These are phyloP conservation scores for Phytophthora megakarya DNA, from an alignment of 352 stramenopile species.

Conservation along the genomic window DNA sequence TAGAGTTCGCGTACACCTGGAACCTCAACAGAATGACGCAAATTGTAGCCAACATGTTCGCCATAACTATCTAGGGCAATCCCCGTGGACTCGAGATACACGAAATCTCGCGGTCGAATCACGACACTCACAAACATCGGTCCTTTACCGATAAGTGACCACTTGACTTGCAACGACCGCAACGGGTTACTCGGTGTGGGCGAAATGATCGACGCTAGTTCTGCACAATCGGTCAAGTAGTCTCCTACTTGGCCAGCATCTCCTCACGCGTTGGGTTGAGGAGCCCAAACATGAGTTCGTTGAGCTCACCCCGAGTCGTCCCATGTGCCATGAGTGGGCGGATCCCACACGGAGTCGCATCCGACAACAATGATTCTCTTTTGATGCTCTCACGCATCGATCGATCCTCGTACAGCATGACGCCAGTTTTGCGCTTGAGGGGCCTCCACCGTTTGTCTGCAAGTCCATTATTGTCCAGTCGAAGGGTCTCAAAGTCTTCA, in stretches of 20 bases:
- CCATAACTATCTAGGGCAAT: slow-evolving; percentile 39
- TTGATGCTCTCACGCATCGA: slow-evolving; percentile 25
- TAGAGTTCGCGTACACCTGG: slow-evolving; percentile 37
- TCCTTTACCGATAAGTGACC: slow-evolving; percentile 35
- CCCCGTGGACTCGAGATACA: slow-evolving; percentile 57
- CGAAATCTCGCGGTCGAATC: slow-evolving; percentile 43
- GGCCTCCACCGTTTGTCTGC: slow-evolving; percentile 39
- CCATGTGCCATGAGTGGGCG: slow-evolving; percentile 41
- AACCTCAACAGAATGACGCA: slow-evolving; percentile 47
- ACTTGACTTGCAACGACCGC: slow-evolving; percentile 43
- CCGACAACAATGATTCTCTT: slow-evolving; percentile 6
- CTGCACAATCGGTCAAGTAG: slow-evolving; percentile 34
- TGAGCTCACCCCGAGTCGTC: slow-evolving; percentile 40
- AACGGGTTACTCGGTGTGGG: slow-evolving; percentile 37
- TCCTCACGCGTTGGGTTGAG: slow-evolving; percentile 35
- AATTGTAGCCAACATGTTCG: slow-evolving; percentile 44
- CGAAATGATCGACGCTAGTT: slow-evolving; percentile 38
- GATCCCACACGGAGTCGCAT: slow-evolving; percentile 19
- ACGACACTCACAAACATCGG: slow-evolving; percentile 38
- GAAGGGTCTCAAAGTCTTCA: slow-evolving; percentile 33
- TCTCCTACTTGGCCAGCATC: slow-evolving; percentile 44
- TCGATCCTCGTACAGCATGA: slow-evolving; percentile 41
- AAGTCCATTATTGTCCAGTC: slow-evolving; percentile 21
- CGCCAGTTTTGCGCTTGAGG: slow-evolving; percentile 40
- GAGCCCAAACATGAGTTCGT: slow-evolving; percentile 48